phyloP scores from a whole-genome alignment of 305 asterid genomes.

The Fraxinus xanthoxyloides region DNA sequence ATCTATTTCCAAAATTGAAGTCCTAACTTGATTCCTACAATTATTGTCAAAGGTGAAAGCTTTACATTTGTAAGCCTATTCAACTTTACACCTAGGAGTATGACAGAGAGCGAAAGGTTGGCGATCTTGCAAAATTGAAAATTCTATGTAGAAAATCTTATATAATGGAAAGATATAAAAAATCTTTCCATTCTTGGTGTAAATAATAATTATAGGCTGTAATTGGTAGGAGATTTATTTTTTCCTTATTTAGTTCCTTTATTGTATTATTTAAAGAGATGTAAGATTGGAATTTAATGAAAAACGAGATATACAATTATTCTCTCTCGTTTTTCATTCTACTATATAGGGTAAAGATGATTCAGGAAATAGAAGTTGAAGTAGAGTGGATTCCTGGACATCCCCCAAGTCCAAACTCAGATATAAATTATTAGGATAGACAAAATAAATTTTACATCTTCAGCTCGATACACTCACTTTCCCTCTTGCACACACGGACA shows the following conservation, averaged over 20 bases:
- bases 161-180: too few species aligned
- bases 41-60: not conserved
- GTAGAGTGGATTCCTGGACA: not conserved
- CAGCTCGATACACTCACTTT: not conserved
- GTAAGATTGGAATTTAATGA: too few species aligned
- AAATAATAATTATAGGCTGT: too few species aligned
- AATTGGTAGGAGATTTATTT: too few species aligned
- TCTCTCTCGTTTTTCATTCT: too few species aligned
- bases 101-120: not conserved
- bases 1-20: not conserved
- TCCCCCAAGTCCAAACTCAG: not conserved
- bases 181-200: too few species aligned
- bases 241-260: too few species aligned
- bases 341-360: not conserved
- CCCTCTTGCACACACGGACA: not conserved
- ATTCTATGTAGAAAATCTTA: too few species aligned
- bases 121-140: not conserved
- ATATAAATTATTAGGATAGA: not conserved
- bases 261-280: too few species aligned
- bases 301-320: too few species aligned
- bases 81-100: not conserved
- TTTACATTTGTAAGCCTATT: not conserved
- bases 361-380: not conserved
- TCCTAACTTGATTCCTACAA: not conserved
- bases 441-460: not conserved